Conservation (phyloP, 163 green algal species). For the Coccomyxa subellipsoidea region DNA sequence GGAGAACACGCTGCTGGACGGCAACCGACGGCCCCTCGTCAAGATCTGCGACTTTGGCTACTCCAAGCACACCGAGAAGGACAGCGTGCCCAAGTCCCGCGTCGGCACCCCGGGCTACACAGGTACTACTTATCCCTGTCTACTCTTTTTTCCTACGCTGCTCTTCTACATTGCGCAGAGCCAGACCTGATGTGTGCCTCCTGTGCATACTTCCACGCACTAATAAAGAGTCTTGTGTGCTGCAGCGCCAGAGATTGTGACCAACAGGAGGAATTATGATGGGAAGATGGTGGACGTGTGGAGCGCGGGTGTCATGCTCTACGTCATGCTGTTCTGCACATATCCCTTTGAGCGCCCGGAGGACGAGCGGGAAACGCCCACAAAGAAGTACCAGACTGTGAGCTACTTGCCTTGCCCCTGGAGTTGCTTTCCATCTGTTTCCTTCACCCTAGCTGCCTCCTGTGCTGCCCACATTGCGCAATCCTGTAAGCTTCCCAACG, state of each 20-base stretch:
- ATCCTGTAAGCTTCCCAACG: too few species aligned
- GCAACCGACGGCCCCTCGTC: constrained; percentile 42
- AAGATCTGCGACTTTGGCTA: constrained; percentile 91
- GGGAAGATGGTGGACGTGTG: constrained; percentile 70
- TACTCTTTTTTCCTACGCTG: too few species aligned
- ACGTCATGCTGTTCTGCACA: constrained; percentile 74
- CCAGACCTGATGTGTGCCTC: too few species aligned
- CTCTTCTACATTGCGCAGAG: too few species aligned
- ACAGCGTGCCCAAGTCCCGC: constrained; percentile 13
- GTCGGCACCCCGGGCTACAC: constrained; percentile 17
- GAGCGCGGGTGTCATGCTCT: constrained; percentile 79
- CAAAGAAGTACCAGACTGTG: constrained; percentile 16
- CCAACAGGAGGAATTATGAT: constrained; percentile 49
- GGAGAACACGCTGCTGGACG: constrained; percentile 62
- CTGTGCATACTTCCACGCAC: background rate
- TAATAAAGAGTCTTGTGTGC: background rate
- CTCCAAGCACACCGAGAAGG: constrained; percentile 29
- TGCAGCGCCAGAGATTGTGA: constrained; percentile 39
- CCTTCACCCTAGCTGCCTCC: background rate
- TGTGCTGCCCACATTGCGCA: too few species aligned
- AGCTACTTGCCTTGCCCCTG: background rate
- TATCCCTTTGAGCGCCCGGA: constrained; percentile 59
- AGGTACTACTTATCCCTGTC: too few species aligned
- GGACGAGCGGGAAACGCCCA: constrained; percentile 12
- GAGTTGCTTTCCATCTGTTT: background rate